Evolutionary conservation across 371 early-diverging fungal species (phyloP).

Genomic region (Mortierella sp.): DNA sequence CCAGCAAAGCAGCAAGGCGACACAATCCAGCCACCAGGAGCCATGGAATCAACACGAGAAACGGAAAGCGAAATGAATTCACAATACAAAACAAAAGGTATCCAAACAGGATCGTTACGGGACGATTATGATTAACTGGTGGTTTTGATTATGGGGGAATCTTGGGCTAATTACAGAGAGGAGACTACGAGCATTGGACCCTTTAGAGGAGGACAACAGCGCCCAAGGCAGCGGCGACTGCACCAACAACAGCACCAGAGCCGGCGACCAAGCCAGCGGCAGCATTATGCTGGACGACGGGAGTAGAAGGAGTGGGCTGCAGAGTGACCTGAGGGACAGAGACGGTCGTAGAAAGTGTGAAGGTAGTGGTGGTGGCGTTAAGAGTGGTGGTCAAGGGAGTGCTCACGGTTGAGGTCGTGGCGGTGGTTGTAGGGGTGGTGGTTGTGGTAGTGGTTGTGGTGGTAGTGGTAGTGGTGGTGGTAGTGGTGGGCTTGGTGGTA

Average conservation of each 20-base stretch:
- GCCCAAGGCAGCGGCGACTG: constrained; percentile 6
- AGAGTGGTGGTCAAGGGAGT: neutral
- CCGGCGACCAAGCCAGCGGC: constrained; percentile 11
- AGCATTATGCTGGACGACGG: neutral
- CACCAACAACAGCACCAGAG: constrained; percentile 1
- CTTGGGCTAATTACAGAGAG: neutral
- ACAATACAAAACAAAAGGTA: too few relatives aligned
- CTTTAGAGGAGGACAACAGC: constrained; percentile 13
- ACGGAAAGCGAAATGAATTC: too few relatives aligned
- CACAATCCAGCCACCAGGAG: too few relatives aligned
- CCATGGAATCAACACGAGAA: too few relatives aligned
- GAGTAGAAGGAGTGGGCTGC: too few relatives aligned
- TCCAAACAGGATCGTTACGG: neutral
- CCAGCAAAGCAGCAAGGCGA: too few relatives aligned
- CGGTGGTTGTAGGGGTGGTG: neutral
- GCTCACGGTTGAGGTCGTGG: neutral
- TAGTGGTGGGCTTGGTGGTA: neutral
- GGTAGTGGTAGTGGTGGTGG: constrained; percentile 1
- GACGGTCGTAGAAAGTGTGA: too few relatives aligned
- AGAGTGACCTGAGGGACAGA: too few relatives aligned
- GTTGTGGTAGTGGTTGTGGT: constrained; percentile 9
- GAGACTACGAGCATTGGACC: neutral
- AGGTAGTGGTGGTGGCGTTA: neutral
- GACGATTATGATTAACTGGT: too few relatives aligned
- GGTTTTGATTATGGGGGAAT: neutral